Percentiles rank a stretch among this genome's conserved stretches.
Evolutionary conservation across 352 stramenopile species (phyloP).

Genomic region (Globisporangium iwayamae): DNA sequence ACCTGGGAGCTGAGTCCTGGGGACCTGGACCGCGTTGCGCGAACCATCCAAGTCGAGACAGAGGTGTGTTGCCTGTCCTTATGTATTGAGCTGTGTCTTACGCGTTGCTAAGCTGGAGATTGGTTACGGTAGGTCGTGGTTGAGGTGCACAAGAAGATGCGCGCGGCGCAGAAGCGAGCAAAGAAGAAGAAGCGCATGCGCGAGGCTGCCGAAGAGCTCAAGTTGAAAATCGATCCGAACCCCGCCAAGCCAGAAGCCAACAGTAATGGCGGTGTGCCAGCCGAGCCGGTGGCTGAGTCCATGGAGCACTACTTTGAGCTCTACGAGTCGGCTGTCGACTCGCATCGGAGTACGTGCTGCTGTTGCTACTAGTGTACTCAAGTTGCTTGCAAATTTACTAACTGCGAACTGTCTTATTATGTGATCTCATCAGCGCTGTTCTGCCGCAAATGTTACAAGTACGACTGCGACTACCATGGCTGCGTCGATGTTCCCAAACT

Average conservation of each 20-base stretch:
- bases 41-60: constrained; percentile 59
- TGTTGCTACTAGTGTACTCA: neutral
- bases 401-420: neutral
- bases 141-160: constrained; percentile 63
- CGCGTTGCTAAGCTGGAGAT: neutral
- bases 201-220: constrained; percentile 16
- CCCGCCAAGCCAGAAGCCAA: neutral
- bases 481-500: constrained; percentile 54
- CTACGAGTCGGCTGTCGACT: constrained; percentile 64
- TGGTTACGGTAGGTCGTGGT: constrained; percentile 32
- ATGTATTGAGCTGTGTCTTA: neutral
- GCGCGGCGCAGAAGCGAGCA: constrained; percentile 24
- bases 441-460: constrained; percentile 77
- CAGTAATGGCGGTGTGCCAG: neutral
- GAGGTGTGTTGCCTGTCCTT: constrained; percentile 16
- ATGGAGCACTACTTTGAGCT: constrained; percentile 40
- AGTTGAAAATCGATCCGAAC: constrained; percentile 10
- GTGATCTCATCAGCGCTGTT: constrained; percentile 45
- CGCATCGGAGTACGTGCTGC: constrained; percentile 48
- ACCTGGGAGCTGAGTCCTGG: constrained; percentile 64
- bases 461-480: constrained; percentile 84
- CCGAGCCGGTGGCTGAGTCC: constrained; percentile 16
- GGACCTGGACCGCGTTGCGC: constrained; percentile 61
- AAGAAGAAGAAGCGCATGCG: constrained; percentile 37
- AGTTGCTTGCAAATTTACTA: neutral